A percentile compares a stretch with the other conserved stretches of the same genome.
Conservation (phyloP, 129 eudicot genomes). For the Lonicera japonica region DNA sequence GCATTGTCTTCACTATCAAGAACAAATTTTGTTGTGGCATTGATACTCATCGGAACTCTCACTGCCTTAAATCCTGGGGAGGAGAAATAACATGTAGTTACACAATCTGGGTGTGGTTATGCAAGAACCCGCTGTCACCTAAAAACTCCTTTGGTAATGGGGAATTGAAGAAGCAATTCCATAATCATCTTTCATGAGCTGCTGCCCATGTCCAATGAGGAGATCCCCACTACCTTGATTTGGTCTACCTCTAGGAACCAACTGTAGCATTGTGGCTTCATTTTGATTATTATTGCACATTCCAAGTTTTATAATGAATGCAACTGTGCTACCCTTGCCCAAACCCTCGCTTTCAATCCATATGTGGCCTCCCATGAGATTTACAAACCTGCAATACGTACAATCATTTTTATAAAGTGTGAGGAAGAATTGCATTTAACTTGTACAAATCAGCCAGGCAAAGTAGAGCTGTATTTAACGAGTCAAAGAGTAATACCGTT, state of each 20-base stretch:
- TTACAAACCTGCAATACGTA: conserved; percentile 33
- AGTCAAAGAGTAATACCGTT: conserved; percentile 23
- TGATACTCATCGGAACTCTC: neutral
- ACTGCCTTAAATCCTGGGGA: neutral
- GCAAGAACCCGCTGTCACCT: neutral
- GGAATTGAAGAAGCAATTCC: conserved; percentile 29
- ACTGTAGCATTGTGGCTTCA: conserved; percentile 32
- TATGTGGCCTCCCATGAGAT: conserved; percentile 49
- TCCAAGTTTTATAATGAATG: conserved; percentile 34
- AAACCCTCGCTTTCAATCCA: conserved; percentile 52
- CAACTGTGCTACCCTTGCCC: conserved; percentile 42
- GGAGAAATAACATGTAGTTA: too few species aligned
- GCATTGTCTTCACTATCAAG: too few species aligned
- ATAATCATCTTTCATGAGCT: conserved; percentile 27
- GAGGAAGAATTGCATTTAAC: too few species aligned
- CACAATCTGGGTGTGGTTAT: neutral
- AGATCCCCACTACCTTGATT: conserved; percentile 54
- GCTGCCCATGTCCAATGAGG: conserved; percentile 35
- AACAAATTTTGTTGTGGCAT: too few species aligned
- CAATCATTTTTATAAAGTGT: neutral
- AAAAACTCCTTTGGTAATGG: conserved; percentile 34
- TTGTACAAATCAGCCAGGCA: too few species aligned
- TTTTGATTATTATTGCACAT: conserved; percentile 24
- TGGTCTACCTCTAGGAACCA: conserved; percentile 24
- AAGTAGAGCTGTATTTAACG: neutral